These are phyloP conservation scores for Arthrobotrys conoides DNA, from an alignment of 2,329 filamentous ascomycete genomes.

Conservation along the genomic window DNA sequence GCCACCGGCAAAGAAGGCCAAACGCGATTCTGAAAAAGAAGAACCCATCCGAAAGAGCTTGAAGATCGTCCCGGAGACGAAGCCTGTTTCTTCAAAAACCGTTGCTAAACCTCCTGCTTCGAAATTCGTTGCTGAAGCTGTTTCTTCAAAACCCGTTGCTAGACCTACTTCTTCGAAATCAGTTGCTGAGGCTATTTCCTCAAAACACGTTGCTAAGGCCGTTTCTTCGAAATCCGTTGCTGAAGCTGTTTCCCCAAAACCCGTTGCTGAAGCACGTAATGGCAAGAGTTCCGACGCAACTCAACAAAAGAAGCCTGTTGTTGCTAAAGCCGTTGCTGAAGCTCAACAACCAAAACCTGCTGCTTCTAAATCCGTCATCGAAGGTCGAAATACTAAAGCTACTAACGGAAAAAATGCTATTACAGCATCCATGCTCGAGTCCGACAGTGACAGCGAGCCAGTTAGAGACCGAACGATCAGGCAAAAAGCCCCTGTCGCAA, in stretches of 20 bases:
- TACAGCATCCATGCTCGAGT: neutral
- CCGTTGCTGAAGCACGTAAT: neutral
- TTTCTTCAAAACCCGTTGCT: neutral
- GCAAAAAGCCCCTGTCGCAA: neutral
- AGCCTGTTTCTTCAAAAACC: neutral
- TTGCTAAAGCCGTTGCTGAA: neutral
- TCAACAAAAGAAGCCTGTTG: neutral
- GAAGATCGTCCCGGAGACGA: slow-evolving; percentile 1
- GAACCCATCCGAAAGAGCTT: slow-evolving; percentile 2
- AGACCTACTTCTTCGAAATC: neutral
- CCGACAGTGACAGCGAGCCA: slow-evolving; percentile 19
- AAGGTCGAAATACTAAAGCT: slow-evolving; percentile 15
- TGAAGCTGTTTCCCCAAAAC: neutral
- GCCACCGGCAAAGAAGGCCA: slow-evolving; percentile 7
- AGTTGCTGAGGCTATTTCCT: neutral
- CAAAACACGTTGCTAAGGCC: neutral
- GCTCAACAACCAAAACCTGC: neutral
- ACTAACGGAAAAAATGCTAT: neutral
- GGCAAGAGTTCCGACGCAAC: neutral
- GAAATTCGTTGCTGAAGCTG: neutral
- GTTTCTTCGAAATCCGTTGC: no score
- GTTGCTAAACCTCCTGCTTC: neutral
- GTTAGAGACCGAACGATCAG: neutral
- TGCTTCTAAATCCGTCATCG: slow-evolving; percentile 2
- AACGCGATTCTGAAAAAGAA: slow-evolving; percentile 20